Evolutionary conservation across 495 filamentous ascomycete genomes (phyloP).

Genomic region (Aspergillus mulundensis): DNA sequence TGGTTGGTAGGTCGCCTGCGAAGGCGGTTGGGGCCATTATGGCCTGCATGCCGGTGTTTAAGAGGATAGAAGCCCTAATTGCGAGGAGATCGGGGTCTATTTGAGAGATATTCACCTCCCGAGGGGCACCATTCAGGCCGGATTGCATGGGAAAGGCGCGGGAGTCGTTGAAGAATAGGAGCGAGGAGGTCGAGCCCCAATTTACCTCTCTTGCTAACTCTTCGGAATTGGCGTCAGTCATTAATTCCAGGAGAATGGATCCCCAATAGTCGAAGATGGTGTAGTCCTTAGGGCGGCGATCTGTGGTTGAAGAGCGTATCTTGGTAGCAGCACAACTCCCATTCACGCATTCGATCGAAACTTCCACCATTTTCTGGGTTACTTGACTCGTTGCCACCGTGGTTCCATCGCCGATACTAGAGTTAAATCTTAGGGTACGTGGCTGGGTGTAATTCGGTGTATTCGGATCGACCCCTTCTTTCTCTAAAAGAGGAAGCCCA

Average conservation of each 20-base stretch:
- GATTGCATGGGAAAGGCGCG: not conserved
- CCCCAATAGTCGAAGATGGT: slow-evolving; percentile 14
- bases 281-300: slow-evolving; percentile 4
- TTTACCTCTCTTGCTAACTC: not conserved
- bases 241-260: not conserved
- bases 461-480: not conserved
- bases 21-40: slow-evolving; percentile 16
- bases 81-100: slow-evolving; percentile 3
- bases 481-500: not conserved
- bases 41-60: slow-evolving; percentile 16
- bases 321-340: slow-evolving; percentile 9
- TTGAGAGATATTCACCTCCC: slow-evolving; percentile 1
- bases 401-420: not conserved
- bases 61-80: slow-evolving; percentile 10
- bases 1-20: slow-evolving; percentile 11
- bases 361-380: slow-evolving; percentile 7
- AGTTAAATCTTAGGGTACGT: slow-evolving; percentile 7
- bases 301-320: slow-evolving; percentile 7
- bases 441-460: not conserved
- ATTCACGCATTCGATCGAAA: slow-evolving; percentile 1
- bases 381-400: not conserved
- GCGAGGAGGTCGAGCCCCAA: slow-evolving; percentile 1
- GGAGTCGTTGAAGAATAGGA: slow-evolving; percentile 11
- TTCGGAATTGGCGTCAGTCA: not conserved
- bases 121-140: not conserved